These are phyloP conservation scores for Leccinum obscurum DNA, from an alignment of 768 basidiomycete genomes.

Conservation along the genomic window DNA sequence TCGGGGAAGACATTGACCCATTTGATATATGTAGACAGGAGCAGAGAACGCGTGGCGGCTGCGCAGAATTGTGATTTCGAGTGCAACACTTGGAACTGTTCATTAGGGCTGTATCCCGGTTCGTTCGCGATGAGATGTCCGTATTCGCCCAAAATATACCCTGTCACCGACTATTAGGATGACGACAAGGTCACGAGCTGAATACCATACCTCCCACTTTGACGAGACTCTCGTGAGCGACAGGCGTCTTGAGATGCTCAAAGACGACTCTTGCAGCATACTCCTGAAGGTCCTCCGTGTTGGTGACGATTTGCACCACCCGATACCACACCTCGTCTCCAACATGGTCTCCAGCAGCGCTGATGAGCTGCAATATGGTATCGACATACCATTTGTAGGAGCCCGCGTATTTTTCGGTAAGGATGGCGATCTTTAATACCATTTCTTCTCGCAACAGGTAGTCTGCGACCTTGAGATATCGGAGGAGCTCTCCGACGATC, in stretches of 20 bases:
- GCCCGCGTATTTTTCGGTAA: conserved; percentile 98
- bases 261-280: conserved; percentile 94
- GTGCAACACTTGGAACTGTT: conserved; percentile 92
- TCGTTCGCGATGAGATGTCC: conserved; percentile 98
- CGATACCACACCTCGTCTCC: conserved; percentile 99
- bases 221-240: conserved; percentile 89
- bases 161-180: conserved; percentile 42
- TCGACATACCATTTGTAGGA: conserved; percentile 99
- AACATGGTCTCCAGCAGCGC: conserved; percentile 96
- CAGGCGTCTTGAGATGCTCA: conserved; percentile 82
- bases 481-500: conserved; percentile 92
- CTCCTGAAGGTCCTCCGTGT: conserved; percentile 95
- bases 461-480: conserved; percentile 94
- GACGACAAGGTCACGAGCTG: neutral
- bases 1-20: conserved; percentile 99
- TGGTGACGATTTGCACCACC: conserved; percentile 97
- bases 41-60: conserved; percentile 86
- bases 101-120: conserved; percentile 85
- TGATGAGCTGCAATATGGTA: conserved; percentile 93
- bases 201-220: conserved; percentile 82
- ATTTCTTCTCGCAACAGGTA: conserved; percentile 97
- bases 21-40: conserved; percentile 99
- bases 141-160: conserved; percentile 97
- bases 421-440: conserved; percentile 97
- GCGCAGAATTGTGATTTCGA: conserved; percentile 94